These are phyloP conservation scores for Calocybe gangraenosa DNA, from an alignment of 768 basidiomycete species.

Conservation along the genomic window DNA sequence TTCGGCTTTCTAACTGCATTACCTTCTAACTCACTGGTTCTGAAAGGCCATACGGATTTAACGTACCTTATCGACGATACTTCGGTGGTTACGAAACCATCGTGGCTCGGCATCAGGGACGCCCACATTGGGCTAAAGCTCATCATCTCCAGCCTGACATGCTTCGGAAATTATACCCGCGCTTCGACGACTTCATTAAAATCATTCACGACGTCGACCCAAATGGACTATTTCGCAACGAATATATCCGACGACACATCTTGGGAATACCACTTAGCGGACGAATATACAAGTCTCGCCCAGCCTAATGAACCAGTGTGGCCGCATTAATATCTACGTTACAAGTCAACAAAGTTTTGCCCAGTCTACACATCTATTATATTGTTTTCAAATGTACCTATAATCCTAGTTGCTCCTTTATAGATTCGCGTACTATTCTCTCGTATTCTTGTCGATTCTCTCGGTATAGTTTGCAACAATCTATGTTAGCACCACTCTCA, in stretches of 20 bases:
- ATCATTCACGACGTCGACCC: conserved; percentile 73
- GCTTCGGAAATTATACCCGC: conserved; percentile 71
- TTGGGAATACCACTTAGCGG: conserved; percentile 52
- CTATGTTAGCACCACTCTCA: conserved; percentile 95
- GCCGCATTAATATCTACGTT: conserved; percentile 11
- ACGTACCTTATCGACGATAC: conserved; percentile 74
- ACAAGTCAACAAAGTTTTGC: conserved; percentile 8
- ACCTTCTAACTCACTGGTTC: conserved; percentile 2
- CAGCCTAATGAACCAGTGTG: conserved; percentile 11
- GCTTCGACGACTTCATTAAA: conserved; percentile 70
- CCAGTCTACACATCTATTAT: background rate
- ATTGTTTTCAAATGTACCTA: conserved; percentile 24
- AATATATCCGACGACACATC: conserved; percentile 86
- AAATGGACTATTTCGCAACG: conserved; percentile 75
- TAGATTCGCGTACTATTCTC: conserved; percentile 74
- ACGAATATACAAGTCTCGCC: conserved; percentile 36
- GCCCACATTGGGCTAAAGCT: conserved; percentile 97
- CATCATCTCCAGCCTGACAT: conserved; percentile 65
- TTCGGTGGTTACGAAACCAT: conserved; percentile 77
- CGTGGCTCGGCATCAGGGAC: conserved; percentile 62
- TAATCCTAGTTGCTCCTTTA: conserved; percentile 82
- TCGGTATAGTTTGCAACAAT: conserved; percentile 95
- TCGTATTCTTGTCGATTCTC: conserved; percentile 90
- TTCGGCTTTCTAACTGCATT: conserved; percentile 1
- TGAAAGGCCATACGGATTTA: conserved; percentile 79